These are phyloP conservation scores for Aureococcus anophagefferens DNA, from an alignment of 108 stramenopile species.

Conservation along the genomic window DNA sequence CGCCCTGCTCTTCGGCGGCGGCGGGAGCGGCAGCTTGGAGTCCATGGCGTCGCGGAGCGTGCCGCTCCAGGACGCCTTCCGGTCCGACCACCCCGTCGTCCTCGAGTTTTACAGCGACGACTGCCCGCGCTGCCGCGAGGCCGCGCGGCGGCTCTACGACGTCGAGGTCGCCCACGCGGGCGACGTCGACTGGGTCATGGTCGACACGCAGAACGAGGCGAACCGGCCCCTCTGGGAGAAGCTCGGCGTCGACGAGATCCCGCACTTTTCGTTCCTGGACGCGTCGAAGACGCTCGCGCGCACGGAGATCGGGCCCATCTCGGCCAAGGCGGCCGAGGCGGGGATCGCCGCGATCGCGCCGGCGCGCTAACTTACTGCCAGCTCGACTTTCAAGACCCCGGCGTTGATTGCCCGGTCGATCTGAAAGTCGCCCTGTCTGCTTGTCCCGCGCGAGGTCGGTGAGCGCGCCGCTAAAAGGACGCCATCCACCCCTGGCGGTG, in stretches of 20 bases:
- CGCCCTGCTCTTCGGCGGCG: not conserved
- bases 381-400: too few relatives aligned
- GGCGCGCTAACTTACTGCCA: too few relatives aligned
- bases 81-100: not conserved
- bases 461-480: too few relatives aligned
- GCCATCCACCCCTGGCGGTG: too few relatives aligned
- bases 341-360: too few relatives aligned
- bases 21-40: not conserved
- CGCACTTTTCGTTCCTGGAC: not conserved
- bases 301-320: too few relatives aligned
- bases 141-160: not conserved
- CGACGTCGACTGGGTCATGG: not conserved
- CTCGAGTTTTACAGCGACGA: not conserved
- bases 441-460: too few relatives aligned
- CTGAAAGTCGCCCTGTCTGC: too few relatives aligned
- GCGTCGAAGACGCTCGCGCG: not conserved
- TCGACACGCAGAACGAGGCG: not conserved
- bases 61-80: not conserved
- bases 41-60: not conserved
- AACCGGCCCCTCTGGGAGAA: not conserved
- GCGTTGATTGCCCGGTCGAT: too few relatives aligned
- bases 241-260: conserved; percentile 1
- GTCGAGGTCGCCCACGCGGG: not conserved
- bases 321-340: too few relatives aligned
- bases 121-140: not conserved